phyloP scores from a whole-genome alignment of 2,329 filamentous ascomycete species.

The Calonectria hawksworthii region DNA sequence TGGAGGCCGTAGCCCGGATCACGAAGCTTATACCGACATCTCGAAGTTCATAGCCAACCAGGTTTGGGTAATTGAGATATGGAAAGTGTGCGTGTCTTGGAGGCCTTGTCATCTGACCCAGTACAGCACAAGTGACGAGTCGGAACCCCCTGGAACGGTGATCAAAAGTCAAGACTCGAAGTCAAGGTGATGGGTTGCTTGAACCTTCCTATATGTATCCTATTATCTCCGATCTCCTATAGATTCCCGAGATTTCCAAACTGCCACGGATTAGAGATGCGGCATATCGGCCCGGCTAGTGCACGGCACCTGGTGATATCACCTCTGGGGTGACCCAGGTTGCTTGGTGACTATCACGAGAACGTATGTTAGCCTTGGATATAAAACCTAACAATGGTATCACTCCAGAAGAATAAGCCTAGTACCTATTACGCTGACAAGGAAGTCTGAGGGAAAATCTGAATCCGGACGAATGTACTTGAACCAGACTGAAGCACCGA shows the following conservation, averaged over 20 bases:
- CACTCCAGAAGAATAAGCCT: not conserved
- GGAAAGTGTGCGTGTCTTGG: not conserved
- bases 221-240: not conserved
- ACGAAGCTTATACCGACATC: not conserved
- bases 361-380: not conserved
- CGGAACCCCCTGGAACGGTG: too few species aligned
- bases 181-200: not conserved
- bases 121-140: not conserved
- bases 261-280: too few species aligned
- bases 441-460: not conserved
- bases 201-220: accelerated
- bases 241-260: not conserved
- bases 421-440: not conserved
- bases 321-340: not conserved
- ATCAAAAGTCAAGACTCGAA: not conserved
- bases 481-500: not conserved
- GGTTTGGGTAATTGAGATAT: not conserved
- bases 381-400: not conserved
- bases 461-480: not conserved
- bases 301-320: not conserved
- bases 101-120: not conserved
- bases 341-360: not conserved
- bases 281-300: not conserved
- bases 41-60: not conserved
- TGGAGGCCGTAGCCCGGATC: not conserved